These are phyloP conservation scores for Fusarium sororula DNA, from an alignment of 2,329 filamentous ascomycete genomes.

Conservation along the genomic window DNA sequence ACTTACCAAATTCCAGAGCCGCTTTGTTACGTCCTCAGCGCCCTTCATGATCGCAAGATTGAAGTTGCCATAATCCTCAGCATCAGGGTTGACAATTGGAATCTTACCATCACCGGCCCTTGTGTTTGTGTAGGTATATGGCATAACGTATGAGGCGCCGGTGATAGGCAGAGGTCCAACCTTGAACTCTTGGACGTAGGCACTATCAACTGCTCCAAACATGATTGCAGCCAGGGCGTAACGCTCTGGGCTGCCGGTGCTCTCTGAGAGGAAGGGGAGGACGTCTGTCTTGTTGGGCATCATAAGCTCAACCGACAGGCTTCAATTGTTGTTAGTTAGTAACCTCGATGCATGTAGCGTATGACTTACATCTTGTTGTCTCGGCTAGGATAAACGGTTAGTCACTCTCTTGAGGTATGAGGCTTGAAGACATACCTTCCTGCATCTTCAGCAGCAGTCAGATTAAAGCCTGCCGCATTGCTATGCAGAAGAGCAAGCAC, in stretches of 20 bases:
- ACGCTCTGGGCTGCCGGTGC: neutral
- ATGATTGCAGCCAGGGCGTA: neutral
- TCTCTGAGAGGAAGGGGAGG: neutral
- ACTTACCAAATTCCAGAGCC: neutral
- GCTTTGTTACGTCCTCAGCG: neutral
- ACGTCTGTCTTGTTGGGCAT: constrained; percentile 2
- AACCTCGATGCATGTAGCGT: too few relatives aligned
- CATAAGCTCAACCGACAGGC: neutral
- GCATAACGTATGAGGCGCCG: neutral
- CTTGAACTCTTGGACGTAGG: constrained; percentile 3
- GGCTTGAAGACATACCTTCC: too few relatives aligned
- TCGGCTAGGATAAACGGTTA: too few relatives aligned
- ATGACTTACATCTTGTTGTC: neutral
- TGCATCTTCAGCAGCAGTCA: neutral
- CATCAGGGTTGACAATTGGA: neutral
- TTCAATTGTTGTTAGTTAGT: accelerated
- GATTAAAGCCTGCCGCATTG: neutral
- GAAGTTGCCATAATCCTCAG: neutral
- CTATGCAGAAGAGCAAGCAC: neutral
- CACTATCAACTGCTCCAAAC: neutral
- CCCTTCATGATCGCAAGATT: neutral
- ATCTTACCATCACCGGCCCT: neutral
- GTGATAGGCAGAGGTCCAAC: neutral
- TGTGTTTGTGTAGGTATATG: neutral
- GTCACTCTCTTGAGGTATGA: too few relatives aligned